Conservation (phyloP, 2,329 filamentous ascomycete genomes). For the Aureobasidium pullulans region DNA sequence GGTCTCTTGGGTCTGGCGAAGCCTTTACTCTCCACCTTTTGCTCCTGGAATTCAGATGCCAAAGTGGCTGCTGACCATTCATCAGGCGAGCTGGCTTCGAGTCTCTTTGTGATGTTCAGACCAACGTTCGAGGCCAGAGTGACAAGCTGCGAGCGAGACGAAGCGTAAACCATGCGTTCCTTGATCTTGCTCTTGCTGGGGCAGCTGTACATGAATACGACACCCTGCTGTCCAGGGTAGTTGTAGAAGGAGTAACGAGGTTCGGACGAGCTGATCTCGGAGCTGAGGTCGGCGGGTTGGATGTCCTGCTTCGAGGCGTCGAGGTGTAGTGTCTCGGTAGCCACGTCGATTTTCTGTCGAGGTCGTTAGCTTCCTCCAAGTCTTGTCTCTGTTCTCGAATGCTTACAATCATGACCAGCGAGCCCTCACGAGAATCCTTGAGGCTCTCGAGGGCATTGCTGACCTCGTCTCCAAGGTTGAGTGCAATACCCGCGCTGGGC, state of each 20-base stretch:
- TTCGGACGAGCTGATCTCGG: constrained; percentile 57
- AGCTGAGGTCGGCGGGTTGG: constrained; percentile 51
- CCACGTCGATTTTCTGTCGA: constrained; percentile 61
- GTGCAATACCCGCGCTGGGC: constrained; percentile 39
- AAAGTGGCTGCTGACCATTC: constrained; percentile 65
- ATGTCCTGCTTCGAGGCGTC: constrained; percentile 47
- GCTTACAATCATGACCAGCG: constrained; percentile 58
- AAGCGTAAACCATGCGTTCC: constrained; percentile 77
- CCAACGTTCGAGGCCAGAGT: constrained; percentile 58
- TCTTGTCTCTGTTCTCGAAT: constrained; percentile 2
- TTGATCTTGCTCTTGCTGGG: constrained; percentile 67
- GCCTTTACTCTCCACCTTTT: constrained; percentile 56
- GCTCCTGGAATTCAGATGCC: constrained; percentile 60
- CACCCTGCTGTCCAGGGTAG: constrained; percentile 50
- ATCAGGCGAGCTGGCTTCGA: constrained; percentile 56
- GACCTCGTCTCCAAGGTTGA: constrained; percentile 55
- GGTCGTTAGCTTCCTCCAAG: neutral
- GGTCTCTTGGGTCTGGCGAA: constrained; percentile 77
- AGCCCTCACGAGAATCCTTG: constrained; percentile 42
- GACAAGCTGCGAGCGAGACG: constrained; percentile 53
- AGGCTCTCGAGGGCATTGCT: constrained; percentile 56
- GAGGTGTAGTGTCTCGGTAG: constrained; percentile 62
- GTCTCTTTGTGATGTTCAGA: constrained; percentile 59
- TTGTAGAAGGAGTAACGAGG: constrained; percentile 75
- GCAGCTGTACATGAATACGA: constrained; percentile 79